Conservation (phyloP, 306 rosid genomes). For the Clitoria ternatea region DNA sequence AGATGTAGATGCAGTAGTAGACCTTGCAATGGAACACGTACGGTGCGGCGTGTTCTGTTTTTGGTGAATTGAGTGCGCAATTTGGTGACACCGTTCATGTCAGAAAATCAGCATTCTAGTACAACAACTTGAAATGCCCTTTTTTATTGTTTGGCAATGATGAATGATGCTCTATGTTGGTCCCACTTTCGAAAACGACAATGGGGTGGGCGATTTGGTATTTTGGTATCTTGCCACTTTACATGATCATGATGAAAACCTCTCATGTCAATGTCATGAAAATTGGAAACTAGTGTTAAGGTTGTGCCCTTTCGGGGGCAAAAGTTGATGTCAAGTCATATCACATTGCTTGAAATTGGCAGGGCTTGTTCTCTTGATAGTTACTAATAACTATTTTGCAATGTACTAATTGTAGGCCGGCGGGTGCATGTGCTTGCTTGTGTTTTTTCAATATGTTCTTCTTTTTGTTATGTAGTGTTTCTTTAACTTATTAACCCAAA, state of each 20-base stretch:
- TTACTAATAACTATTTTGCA: not conserved
- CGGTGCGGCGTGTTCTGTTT: not conserved
- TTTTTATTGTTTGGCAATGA: not conserved
- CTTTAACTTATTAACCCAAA: not conserved
- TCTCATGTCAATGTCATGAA: not conserved
- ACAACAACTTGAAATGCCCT: conserved; percentile 4
- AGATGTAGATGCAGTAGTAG: too few species aligned
- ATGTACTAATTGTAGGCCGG: not conserved
- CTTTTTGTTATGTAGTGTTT: not conserved
- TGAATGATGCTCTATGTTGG: not conserved
- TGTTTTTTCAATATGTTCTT: not conserved
- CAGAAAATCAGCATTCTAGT: not conserved
- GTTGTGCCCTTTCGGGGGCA: not conserved
- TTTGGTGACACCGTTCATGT: not conserved
- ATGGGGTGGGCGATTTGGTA: not conserved
- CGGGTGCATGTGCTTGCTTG: not conserved
- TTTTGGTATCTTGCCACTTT: not conserved
- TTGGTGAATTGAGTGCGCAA: conserved; percentile 7
- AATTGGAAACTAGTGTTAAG: not conserved
- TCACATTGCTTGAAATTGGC: not conserved
- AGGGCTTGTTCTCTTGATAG: not conserved
- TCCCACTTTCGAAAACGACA: not conserved
- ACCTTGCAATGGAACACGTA: not conserved
- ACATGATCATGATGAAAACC: not conserved
- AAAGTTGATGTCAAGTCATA: not conserved